Percentiles rank a stretch among this genome's conserved stretches.
Conservation (phyloP, 2,329 filamentous ascomycete species). For the Epichloe sibirici region DNA sequence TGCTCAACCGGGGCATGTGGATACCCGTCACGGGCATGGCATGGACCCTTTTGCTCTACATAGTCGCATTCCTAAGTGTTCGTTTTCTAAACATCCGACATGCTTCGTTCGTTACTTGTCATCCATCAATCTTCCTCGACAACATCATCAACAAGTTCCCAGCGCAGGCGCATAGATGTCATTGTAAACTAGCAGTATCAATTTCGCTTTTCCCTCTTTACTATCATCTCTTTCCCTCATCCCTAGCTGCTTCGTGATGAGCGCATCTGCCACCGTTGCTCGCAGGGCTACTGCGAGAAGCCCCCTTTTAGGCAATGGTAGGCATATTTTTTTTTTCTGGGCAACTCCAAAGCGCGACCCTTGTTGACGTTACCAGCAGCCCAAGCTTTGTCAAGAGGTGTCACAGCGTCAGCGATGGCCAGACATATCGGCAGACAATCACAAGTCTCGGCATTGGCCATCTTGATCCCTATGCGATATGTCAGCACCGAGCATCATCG, state of each 20-base stretch:
- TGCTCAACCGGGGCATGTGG: slow-evolving; percentile 2
- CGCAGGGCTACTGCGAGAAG: slow-evolving; percentile 41
- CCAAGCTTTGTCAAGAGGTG: slow-evolving; percentile 33
- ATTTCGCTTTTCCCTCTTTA: background rate
- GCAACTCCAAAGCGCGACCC: background rate
- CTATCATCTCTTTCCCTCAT: background rate
- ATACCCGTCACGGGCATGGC: background rate
- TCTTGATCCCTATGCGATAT: slow-evolving; percentile 43
- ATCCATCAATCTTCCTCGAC: background rate
- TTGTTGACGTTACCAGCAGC: slow-evolving; percentile 19
- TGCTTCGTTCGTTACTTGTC: background rate
- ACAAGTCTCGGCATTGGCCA: slow-evolving; percentile 38
- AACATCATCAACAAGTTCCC: background rate
- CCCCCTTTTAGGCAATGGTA: slow-evolving; percentile 38
- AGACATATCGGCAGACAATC: slow-evolving; percentile 34
- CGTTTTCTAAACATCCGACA: background rate
- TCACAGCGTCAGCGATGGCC: slow-evolving; percentile 33
- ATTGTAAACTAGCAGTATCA: background rate
- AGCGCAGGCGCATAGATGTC: slow-evolving; percentile 4
- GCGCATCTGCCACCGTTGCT: slow-evolving; percentile 43
- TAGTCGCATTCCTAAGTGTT: background rate
- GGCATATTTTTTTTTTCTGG: slow-evolving; percentile 11
- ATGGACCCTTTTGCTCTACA: background rate
- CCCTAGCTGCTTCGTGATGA: slow-evolving; percentile 28
- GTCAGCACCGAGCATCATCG: slow-evolving; percentile 49